Evolutionary conservation across 352 stramenopile genomes (phyloP), one percentile per base, ranked within the genome.

Genomic region (Phytophthora aleatoria): DNA sequence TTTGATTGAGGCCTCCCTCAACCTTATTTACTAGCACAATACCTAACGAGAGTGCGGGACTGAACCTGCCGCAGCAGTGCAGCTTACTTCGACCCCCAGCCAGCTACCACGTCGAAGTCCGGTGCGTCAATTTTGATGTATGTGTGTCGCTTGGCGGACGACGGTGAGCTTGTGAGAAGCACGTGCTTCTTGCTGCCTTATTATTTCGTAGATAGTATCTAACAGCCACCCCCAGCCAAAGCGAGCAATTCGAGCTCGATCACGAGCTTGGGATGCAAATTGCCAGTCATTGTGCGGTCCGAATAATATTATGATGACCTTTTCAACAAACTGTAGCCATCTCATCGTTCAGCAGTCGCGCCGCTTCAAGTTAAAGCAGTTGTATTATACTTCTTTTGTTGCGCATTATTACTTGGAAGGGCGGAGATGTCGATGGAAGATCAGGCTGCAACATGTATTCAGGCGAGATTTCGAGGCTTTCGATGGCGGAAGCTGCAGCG

Each of bases 361-460:
- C 56, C 67, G 56, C n/a, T 71, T 62, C 47, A 50, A 52, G 45
- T 5, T 24, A 48, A 57, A 31, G 28, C 50, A 63, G 38, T 52
- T 45, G 48, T 20, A 9, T 54, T 47, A 49, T 54, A 13, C 38
- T n/a, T 7, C 16, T 31, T 35, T 13, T 20, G 47, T 38, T 24
- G 24, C 5, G 26, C 47, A 20, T 20, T 20, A 20, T 20, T 20
- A 20, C 20, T 20, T 20, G 20, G 20, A 9, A 1, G 13, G 20
- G 28, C 31, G 47, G 12, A 15, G 1, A 61, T 74, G 67, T 20
- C 27, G 11, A 54, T 11, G 51, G 50, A 57, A 36, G 67, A 86
- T n/a, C 64, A 71, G 30, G 81, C 84, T 20, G 81, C 71, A 15
- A 64, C 71, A 54, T 59, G 81, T 27, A 83, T 91, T 56, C 81